These are phyloP conservation scores for Quercus ilex DNA, from an alignment of 306 rosid species.

Conservation along the genomic window DNA sequence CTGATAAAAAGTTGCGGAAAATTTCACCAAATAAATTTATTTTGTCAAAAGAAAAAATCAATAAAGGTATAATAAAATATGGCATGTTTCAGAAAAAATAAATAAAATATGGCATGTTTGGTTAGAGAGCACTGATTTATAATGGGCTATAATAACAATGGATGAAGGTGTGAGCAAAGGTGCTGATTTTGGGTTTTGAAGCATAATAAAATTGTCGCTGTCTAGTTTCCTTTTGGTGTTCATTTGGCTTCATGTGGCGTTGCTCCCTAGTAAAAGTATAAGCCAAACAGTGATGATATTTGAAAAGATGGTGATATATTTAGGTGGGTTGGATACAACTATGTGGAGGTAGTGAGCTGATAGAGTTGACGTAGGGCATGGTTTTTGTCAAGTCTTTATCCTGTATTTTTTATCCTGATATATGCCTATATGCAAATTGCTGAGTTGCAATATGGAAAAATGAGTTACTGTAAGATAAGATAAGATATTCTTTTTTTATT, in stretches of 20 bases:
- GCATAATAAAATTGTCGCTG: conserved; percentile 19
- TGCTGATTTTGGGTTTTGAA: not conserved
- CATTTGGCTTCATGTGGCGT: conserved; percentile 19
- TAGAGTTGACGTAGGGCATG: not conserved
- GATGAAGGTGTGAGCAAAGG: no score
- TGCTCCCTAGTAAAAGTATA: not conserved
- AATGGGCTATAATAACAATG: no score
- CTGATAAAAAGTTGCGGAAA: no score
- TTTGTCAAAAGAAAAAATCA: no score
- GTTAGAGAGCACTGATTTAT: no score
- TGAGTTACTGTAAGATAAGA: no score
- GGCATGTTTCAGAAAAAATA: no score
- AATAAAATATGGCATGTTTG: no score
- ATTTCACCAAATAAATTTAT: no score
- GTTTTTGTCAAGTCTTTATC: conserved; percentile 17
- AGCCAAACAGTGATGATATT: conserved; percentile 12
- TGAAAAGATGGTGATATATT: conserved; percentile 6
- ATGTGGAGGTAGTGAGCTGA: not conserved
- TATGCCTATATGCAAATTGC: not conserved
- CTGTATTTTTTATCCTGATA: not conserved
- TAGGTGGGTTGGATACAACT: not conserved
- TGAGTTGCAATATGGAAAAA: no score
- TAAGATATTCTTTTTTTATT: no score
- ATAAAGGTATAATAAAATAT: no score
- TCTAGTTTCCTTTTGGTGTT: conserved; percentile 15